Evolutionary conservation across 495 filamentous ascomycete species (phyloP).

Genomic region (Aspergillus sclerotiicarbonarius): DNA sequence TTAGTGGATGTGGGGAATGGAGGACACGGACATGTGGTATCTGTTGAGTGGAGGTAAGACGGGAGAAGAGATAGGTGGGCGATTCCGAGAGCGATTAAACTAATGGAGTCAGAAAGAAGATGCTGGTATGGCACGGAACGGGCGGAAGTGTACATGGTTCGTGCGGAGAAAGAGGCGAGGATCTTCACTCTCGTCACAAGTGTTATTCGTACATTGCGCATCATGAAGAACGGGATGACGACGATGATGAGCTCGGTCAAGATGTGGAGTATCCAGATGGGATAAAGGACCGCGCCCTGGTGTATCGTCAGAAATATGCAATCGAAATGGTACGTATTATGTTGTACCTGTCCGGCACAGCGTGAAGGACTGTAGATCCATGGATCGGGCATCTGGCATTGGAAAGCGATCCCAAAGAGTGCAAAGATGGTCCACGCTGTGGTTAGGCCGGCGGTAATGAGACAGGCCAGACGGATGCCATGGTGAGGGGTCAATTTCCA

Average conservation of each 20-base stretch:
- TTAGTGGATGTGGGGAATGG: background rate
- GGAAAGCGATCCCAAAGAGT: constrained; percentile 24
- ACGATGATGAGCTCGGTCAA: constrained; percentile 24
- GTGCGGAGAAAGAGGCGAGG: constrained; percentile 23
- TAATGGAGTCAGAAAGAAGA: background rate
- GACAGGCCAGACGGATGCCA: constrained; percentile 17
- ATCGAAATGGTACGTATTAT: background rate
- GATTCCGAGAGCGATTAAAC: constrained; percentile 23
- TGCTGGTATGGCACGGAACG: background rate
- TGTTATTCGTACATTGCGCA: constrained; percentile 26
- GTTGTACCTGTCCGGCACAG: constrained; percentile 22
- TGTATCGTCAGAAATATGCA: background rate
- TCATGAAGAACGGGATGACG: constrained; percentile 25
- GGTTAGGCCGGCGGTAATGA: constrained; percentile 14
- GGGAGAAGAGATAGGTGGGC: constrained; percentile 22
- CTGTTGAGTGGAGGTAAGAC: constrained; percentile 20
- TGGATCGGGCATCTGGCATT: constrained; percentile 23
- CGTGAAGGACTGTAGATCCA: constrained; percentile 27
- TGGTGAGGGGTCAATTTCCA: constrained; percentile 26
- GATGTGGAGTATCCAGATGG: constrained; percentile 23
- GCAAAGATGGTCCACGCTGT: constrained; percentile 23
- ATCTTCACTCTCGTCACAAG: constrained; percentile 22
- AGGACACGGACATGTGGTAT: constrained; percentile 22
- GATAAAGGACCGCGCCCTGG: constrained; percentile 21
- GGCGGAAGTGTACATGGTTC: constrained; percentile 13